These are phyloP conservation scores for Podospora pseudopauciseta DNA, from an alignment of 495 filamentous ascomycete species.

Conservation along the genomic window DNA sequence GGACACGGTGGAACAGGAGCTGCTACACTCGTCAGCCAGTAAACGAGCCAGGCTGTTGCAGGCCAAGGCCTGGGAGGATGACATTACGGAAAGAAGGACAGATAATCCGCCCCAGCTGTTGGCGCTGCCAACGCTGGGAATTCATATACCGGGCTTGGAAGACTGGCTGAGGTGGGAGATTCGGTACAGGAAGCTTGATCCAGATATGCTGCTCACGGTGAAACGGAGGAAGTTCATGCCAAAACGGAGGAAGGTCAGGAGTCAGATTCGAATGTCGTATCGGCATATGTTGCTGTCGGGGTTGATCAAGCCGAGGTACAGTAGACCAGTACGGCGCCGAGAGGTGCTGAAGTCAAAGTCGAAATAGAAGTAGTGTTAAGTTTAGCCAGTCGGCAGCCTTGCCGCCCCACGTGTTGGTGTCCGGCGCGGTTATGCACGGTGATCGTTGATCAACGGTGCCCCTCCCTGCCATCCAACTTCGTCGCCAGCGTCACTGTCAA, in stretches of 20 bases:
- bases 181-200: conserved; percentile 46
- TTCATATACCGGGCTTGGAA: conserved; percentile 33
- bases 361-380: background rate
- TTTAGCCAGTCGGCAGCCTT: conserved; percentile 15
- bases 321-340: background rate
- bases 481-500: background rate
- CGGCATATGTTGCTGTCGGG: background rate
- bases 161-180: conserved; percentile 44
- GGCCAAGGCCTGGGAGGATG: conserved; percentile 9
- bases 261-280: conserved; percentile 4
- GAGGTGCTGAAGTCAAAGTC: background rate
- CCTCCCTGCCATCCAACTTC: background rate
- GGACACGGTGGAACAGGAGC: background rate
- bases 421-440: background rate
- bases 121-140: conserved; percentile 49
- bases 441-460: background rate
- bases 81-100: background rate
- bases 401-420: conserved; percentile 14
- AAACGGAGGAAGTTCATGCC: conserved; percentile 6
- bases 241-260: conserved; percentile 4
- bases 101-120: conserved; percentile 34
- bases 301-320: background rate
- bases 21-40: background rate
- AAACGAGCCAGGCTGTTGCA: background rate
- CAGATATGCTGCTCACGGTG: conserved; percentile 23